Conservation (phyloP, 441 rosid genomes). For the Adansonia madagascariensis region DNA sequence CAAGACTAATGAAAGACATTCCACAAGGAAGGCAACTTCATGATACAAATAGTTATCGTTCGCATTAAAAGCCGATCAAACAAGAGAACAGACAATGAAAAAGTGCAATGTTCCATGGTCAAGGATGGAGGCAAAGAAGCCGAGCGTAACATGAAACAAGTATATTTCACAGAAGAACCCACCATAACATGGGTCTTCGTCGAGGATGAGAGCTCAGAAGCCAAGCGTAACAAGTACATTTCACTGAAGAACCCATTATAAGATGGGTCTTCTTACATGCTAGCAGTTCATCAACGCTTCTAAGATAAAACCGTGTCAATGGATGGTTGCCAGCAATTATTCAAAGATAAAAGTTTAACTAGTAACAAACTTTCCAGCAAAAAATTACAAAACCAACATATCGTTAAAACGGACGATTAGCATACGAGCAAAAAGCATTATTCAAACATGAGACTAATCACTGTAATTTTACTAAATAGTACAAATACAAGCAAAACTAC, state of each 20-base stretch:
- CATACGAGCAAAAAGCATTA: neutral
- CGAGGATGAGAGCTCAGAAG: constrained; percentile 42
- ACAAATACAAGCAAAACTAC: neutral
- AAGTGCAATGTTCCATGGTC: neutral
- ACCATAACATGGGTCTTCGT: constrained; percentile 21
- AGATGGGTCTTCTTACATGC: constrained; percentile 36
- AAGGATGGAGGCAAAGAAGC: constrained; percentile 44
- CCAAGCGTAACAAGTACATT: constrained; percentile 65
- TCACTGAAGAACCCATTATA: constrained; percentile 34
- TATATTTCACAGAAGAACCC: constrained; percentile 49
- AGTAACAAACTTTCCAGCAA: neutral
- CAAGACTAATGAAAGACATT: neutral
- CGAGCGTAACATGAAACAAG: constrained; percentile 54
- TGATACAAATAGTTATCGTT: neutral
- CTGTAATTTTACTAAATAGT: neutral
- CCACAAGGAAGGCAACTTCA: neutral
- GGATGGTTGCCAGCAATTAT: neutral
- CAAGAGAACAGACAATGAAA: neutral
- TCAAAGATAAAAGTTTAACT: neutral
- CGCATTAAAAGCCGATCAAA: neutral
- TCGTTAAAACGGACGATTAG: neutral
- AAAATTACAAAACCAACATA: neutral
- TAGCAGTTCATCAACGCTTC: constrained; percentile 29
- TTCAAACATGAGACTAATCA: neutral
- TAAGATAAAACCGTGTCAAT: neutral